Percentiles rank a stretch among this genome's conserved stretches.
Evolutionary conservation across 306 rosid genomes (phyloP).

Genomic region (Acacia confusa): DNA sequence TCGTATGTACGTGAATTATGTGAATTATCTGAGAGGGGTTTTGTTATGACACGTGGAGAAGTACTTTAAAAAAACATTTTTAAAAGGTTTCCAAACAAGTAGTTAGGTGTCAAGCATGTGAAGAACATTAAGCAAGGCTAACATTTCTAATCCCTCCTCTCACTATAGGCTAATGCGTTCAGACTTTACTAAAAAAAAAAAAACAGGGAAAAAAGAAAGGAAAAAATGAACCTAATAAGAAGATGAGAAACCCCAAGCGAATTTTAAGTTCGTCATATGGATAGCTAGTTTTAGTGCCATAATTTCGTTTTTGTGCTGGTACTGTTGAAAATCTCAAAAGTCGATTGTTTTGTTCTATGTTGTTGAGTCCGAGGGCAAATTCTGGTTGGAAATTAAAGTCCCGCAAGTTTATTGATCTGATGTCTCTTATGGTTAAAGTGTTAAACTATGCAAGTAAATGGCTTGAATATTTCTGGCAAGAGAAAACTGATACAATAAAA

Average conservation of each 20-base stretch:
- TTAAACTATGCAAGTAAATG: background rate
- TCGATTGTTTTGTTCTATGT: background rate
- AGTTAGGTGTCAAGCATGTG: too few species aligned
- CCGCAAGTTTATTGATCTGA: background rate
- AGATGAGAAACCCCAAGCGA: background rate
- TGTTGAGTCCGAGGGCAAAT: background rate
- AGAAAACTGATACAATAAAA: background rate
- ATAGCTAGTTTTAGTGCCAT: conserved; percentile 19
- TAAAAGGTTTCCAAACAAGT: too few species aligned
- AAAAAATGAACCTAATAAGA: too few species aligned
- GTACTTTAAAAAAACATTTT: too few species aligned
- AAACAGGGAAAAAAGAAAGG: too few species aligned
- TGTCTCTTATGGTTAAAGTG: background rate
- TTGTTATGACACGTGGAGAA: too few species aligned
- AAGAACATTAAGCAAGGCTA: too few species aligned
- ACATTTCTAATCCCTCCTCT: too few species aligned
- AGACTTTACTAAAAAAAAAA: too few species aligned
- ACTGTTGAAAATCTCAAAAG: background rate
- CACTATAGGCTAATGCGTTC: too few species aligned
- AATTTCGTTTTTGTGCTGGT: background rate
- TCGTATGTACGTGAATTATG: too few species aligned
- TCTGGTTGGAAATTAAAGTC: background rate
- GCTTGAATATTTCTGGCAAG: background rate
- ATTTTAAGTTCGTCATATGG: background rate
- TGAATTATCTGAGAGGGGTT: too few species aligned